Evolutionary conservation across 805 yeast genomes (phyloP).

Genomic region (Yarrowia sp.): DNA sequence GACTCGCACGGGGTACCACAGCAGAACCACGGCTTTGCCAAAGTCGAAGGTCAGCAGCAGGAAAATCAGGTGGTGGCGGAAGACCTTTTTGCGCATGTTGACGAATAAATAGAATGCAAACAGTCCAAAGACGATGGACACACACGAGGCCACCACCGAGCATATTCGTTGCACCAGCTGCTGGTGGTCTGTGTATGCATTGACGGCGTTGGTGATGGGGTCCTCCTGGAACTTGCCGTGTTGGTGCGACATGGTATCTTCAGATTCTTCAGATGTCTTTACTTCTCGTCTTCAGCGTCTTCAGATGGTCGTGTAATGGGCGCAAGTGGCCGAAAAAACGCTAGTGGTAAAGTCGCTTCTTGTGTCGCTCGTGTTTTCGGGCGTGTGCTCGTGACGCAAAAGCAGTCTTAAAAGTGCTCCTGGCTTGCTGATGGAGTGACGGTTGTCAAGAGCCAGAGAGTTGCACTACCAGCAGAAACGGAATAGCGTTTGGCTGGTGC

Average conservation of each 20-base stretch:
- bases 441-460: conserved; percentile 7
- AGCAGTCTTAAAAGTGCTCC: too few relatives aligned
- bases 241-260: conserved; percentile 6
- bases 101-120: conserved; percentile 55
- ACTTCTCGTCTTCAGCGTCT: too few relatives aligned
- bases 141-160: conserved; percentile 50
- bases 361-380: too few relatives aligned
- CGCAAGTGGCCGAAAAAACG: too few relatives aligned
- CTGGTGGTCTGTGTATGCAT: conserved; percentile 31
- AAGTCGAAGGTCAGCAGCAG: conserved; percentile 68
- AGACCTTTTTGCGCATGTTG: conserved; percentile 32
- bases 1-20: conserved; percentile 64
- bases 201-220: conserved; percentile 28
- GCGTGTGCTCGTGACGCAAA: too few relatives aligned
- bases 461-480: conserved; percentile 6
- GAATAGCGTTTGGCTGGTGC: conserved; percentile 6
- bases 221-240: conserved; percentile 26
- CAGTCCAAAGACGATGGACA: conserved; percentile 55
- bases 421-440: too few relatives aligned
- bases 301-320: too few relatives aligned
- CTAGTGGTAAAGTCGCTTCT: too few relatives aligned
- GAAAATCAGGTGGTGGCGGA: conserved; percentile 53
- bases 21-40: conserved; percentile 61
- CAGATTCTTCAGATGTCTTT: too few relatives aligned
- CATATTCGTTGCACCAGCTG: conserved; percentile 40